Evolutionary conservation across 2,329 filamentous ascomycete genomes (phyloP), one percentile per base, ranked within the genome.

Genomic region (Penicillium palitans): DNA sequence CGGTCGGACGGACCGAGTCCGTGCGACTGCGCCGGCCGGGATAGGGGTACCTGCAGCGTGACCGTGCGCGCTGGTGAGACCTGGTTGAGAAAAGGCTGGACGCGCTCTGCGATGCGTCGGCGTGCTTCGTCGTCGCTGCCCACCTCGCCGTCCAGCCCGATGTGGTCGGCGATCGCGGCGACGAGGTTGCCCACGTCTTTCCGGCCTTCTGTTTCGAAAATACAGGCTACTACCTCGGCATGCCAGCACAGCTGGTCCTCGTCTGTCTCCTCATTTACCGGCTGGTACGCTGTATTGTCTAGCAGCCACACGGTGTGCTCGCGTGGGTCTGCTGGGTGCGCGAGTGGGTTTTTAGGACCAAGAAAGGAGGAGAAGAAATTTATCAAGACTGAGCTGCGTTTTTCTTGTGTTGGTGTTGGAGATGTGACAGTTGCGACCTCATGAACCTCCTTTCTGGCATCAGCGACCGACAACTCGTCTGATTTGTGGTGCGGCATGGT

Each of bases 291-390:
- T 3, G 90, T 93, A 69, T 95, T 96, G 78, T 98, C 92, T 48
- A 97, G 80, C 8, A 97, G 79, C 93, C 93, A 97, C 41, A 97
- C 87, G 15, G 84, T 86, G 72, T 96, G 89, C 50, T 80, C 74
- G n/a, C 84, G 77, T 17, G 81, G 79, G 55, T 86, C 83, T 47
- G 91, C 83, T 35, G 81, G 78, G 46, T 82, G 82, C 0, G 83
- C 80, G 13, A 87, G 77, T 1, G 88, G 87, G 68, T 87, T 88
- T 50, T 71, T 69, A 47, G 67, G 64, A 27, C 74, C 74, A 25
- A 79, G 66, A 19, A 75, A 62, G 19, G 73, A 74, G 13, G 66
- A 61, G 35, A 73, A 53, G 50, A 71, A 67, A 7, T 60, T 63
- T 47, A 63, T 54, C 13, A 65, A 58, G 10, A 57, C 39, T 4